A percentile compares a stretch with the other conserved stretches of the same genome.
Evolutionary conservation across 2,329 filamentous ascomycete species (phyloP).

Genomic region (Hymenoscyphus occultus): DNA sequence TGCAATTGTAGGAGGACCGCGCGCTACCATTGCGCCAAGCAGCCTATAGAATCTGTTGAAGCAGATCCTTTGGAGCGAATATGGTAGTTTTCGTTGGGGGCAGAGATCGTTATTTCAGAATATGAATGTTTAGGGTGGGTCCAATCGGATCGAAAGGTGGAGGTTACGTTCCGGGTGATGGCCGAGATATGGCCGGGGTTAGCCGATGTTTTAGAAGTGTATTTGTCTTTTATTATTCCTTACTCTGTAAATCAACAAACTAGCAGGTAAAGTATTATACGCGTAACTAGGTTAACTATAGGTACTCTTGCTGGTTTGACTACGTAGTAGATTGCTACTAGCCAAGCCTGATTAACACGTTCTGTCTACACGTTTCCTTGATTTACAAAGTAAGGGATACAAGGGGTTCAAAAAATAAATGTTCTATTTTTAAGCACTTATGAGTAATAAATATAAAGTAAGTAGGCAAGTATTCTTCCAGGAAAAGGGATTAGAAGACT

Average conservation of each 20-base stretch:
- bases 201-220: not conserved
- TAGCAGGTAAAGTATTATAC: not conserved
- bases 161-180: not conserved
- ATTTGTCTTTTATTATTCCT: not conserved
- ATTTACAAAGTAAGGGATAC: too few species aligned
- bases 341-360: too few species aligned
- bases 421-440: too few species aligned
- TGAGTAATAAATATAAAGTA: too few species aligned
- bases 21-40: conserved; percentile 48
- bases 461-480: too few species aligned
- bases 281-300: too few species aligned
- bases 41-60: conserved; percentile 16
- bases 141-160: not conserved
- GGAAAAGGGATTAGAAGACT: too few species aligned
- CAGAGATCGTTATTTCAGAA: not conserved
- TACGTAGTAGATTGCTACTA: too few species aligned
- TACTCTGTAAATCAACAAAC: not conserved
- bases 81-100: conserved; percentile 9
- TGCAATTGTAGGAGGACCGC: conserved; percentile 44
- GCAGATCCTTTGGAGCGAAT: conserved; percentile 13
- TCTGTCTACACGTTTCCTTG: too few species aligned
- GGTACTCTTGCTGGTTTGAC: too few species aligned
- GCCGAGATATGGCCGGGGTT: not conserved
- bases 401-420: too few species aligned
- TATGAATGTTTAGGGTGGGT: not conserved